These are phyloP conservation scores for Phanerodontia chrysosporium DNA, from an alignment of 768 basidiomycete species.

Conservation along the genomic window DNA sequence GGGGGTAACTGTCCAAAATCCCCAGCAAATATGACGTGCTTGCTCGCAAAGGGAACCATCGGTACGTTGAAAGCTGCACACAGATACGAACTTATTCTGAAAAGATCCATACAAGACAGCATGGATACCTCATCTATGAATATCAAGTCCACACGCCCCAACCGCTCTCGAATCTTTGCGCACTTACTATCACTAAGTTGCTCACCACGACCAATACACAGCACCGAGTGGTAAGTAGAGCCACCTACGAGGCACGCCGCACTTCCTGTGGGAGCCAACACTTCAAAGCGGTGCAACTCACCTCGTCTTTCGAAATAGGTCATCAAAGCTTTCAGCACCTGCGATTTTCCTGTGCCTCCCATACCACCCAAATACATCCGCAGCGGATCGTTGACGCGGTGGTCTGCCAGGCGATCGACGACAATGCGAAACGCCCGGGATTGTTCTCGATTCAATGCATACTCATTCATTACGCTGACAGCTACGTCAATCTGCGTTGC, in stretches of 20 bases:
- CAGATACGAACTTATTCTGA: conserved; percentile 22
- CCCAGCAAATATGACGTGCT: conserved; percentile 42
- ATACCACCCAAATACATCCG: conserved; percentile 23
- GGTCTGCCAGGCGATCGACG: background rate
- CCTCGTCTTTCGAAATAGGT: conserved; percentile 9
- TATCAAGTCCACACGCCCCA: conserved; percentile 31
- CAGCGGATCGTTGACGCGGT: background rate
- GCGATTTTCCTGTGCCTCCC: conserved; percentile 22
- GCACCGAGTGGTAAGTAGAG: conserved; percentile 19
- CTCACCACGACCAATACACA: conserved; percentile 5
- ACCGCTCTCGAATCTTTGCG: background rate
- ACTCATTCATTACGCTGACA: background rate
- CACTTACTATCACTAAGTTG: background rate
- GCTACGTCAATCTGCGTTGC: too few species aligned
- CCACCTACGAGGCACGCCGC: conserved; percentile 17
- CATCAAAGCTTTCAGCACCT: conserved; percentile 15
- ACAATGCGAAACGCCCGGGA: background rate
- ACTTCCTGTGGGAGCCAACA: conserved; percentile 18
- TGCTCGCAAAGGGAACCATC: conserved; percentile 31
- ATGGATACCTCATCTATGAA: conserved; percentile 44
- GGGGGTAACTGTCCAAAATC: conserved; percentile 43
- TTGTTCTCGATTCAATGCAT: conserved; percentile 5
- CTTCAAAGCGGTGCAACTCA: conserved; percentile 7
- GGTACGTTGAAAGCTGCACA: conserved; percentile 10
- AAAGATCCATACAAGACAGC: conserved; percentile 29